phyloP scores from a whole-genome alignment of 805 yeast species.

The Komagataella phaffii region DNA sequence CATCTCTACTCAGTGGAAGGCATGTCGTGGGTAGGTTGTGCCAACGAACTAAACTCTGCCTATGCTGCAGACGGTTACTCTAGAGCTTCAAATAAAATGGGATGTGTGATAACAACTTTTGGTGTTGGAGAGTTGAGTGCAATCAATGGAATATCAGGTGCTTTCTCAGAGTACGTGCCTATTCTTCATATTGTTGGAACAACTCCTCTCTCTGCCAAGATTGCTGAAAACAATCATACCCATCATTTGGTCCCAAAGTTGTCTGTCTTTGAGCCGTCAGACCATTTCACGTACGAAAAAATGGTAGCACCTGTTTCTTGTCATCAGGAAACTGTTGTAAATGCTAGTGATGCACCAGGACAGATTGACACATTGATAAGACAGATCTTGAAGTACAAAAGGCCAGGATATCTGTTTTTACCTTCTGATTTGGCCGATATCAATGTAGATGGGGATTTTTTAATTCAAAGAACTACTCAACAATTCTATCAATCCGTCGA shows the following conservation, averaged over 20 bases:
- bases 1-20: slow-evolving; percentile 22
- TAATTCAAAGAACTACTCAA: slow-evolving; percentile 12
- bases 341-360: slow-evolving; percentile 31
- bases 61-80: slow-evolving; percentile 39
- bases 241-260: slow-evolving; percentile 52
- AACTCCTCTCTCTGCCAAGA: slow-evolving; percentile 9
- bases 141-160: slow-evolving; percentile 33
- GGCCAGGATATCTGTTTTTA: slow-evolving; percentile 74
- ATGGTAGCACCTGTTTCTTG: slow-evolving; percentile 47
- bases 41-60: slow-evolving; percentile 39
- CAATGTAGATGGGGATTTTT: slow-evolving; percentile 18
- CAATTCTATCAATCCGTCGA: slow-evolving; percentile 10
- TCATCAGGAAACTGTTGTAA: slow-evolving; percentile 33
- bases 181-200: slow-evolving; percentile 38
- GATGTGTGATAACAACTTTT: slow-evolving; percentile 30
- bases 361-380: slow-evolving; percentile 59
- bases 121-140: slow-evolving; percentile 43
- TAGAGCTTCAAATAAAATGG: slow-evolving; percentile 16
- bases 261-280: slow-evolving; percentile 36
- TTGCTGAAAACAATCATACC: slow-evolving; percentile 13
- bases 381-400: slow-evolving; percentile 38
- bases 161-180: slow-evolving; percentile 32
- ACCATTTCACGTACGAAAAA: slow-evolving; percentile 53
- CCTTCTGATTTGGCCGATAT: slow-evolving; percentile 57
- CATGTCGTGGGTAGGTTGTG: slow-evolving; percentile 26